These are phyloP conservation scores for Pestalotiopsis sp. DNA, from an alignment of 2,329 filamentous ascomycete species.

Conservation along the genomic window DNA sequence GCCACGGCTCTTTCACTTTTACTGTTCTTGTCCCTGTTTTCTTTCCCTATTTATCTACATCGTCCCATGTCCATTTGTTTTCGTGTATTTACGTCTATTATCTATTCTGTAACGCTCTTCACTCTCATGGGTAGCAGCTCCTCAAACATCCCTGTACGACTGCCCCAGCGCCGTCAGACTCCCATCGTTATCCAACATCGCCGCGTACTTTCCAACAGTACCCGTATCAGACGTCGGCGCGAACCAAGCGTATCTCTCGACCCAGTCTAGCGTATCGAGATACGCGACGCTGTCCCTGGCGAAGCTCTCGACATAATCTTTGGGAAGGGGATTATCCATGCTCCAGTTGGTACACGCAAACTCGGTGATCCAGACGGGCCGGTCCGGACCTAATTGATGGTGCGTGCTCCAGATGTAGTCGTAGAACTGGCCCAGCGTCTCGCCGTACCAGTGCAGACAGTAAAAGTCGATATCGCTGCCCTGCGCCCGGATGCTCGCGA, in stretches of 20 bases:
- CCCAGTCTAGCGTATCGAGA: conserved; percentile 2
- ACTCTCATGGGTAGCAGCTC: no score
- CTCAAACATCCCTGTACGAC: background rate
- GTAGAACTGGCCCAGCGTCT: background rate
- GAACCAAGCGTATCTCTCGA: background rate
- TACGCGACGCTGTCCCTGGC: conserved; percentile 5
- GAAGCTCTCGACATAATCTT: background rate
- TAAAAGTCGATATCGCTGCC: conserved; percentile 7
- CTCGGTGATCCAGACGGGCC: conserved; percentile 1
- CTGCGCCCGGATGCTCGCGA: background rate
- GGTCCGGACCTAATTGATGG: background rate
- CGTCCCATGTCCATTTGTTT: no score
- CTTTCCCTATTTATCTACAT: no score
- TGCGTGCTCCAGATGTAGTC: conserved; percentile 1
- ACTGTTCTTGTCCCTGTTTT: no score
- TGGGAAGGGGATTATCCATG: background rate
- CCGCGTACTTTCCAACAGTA: background rate
- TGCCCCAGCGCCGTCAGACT: background rate
- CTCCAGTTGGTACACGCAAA: conserved; percentile 1
- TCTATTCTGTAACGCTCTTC: no score
- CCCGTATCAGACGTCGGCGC: background rate
- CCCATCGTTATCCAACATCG: background rate
- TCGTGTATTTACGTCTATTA: no score
- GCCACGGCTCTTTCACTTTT: no score
- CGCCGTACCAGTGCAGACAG: conserved; percentile 6